These are phyloP conservation scores for Phoma sp. DNA, from an alignment of 2,329 filamentous ascomycete species.

Conservation along the genomic window DNA sequence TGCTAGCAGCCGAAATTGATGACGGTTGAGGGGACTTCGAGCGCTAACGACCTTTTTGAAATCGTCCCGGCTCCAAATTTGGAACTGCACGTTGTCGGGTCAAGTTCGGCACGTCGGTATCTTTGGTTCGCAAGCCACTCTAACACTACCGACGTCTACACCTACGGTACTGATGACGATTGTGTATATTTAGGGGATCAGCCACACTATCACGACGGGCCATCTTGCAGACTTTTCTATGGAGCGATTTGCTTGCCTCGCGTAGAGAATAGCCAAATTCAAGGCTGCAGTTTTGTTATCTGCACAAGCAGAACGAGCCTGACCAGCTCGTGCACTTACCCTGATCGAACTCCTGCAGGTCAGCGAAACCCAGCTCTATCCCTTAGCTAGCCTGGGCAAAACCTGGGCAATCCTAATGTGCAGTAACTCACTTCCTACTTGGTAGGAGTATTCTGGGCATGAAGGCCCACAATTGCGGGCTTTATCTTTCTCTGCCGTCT, in stretches of 20 bases:
- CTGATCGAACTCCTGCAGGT: too few relatives aligned
- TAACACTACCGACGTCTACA: not conserved
- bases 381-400: too few relatives aligned
- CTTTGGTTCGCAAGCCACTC: not conserved
- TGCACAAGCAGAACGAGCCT: constrained; percentile 1
- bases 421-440: not conserved
- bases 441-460: not conserved
- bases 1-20: not conserved
- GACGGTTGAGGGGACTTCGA: not conserved
- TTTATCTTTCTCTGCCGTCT: not conserved
- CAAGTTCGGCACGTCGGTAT: not conserved
- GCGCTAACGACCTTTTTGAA: not conserved
- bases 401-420: not conserved
- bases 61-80: not conserved
- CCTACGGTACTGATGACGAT: not conserved
- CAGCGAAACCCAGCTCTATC: too few relatives aligned
- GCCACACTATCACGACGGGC: not conserved
- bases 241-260: not conserved
- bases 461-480: not conserved
- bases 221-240: not conserved
- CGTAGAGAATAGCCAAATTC: constrained; percentile 46
- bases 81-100: not conserved
- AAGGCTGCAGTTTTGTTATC: constrained; percentile 26
- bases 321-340: too few relatives aligned
- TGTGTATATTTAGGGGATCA: not conserved